A percentile compares a stretch with the other conserved stretches of the same genome.
Evolutionary conservation across 1,139 yeast genomes (phyloP).

Genomic region (Taiozyma sp.): DNA sequence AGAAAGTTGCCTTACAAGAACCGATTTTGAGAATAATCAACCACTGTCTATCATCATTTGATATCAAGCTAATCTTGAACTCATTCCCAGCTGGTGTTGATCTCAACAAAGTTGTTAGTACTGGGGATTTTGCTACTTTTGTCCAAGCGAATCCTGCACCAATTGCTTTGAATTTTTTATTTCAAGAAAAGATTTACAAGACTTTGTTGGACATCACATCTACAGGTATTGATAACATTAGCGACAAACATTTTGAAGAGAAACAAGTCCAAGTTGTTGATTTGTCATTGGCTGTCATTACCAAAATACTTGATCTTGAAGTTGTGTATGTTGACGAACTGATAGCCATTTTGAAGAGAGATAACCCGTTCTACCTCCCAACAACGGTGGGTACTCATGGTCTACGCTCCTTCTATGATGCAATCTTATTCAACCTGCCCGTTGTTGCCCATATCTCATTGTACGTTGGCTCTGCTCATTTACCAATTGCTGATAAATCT

Average conservation of each 20-base stretch:
- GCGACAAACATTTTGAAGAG: conserved; percentile 34
- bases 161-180: conserved; percentile 56
- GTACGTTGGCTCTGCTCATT: conserved; percentile 57
- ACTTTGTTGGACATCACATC: conserved; percentile 52
- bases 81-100: conserved; percentile 46
- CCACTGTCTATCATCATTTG: conserved; percentile 54
- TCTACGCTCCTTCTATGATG: conserved; percentile 60
- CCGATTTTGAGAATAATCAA: conserved; percentile 49
- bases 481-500: conserved; percentile 47
- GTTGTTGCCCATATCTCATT: conserved; percentile 65
- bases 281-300: conserved; percentile 39
- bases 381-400: conserved; percentile 58
- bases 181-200: conserved; percentile 52
- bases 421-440: conserved; percentile 62
- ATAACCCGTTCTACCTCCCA: conserved; percentile 39
- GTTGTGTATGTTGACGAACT: conserved; percentile 47
- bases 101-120: conserved; percentile 44
- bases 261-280: conserved; percentile 32
- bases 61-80: conserved; percentile 55
- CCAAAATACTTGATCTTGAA: conserved; percentile 51
- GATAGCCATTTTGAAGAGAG: conserved; percentile 35
- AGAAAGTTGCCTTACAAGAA: conserved; percentile 45
- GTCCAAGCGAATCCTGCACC: conserved; percentile 64
- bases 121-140: conserved; percentile 35
- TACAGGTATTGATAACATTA: conserved; percentile 49